Percentiles rank a stretch among this genome's conserved stretches.
Conservation (phyloP, 345 rosid genomes). For the Orychophragmus violaceus region DNA sequence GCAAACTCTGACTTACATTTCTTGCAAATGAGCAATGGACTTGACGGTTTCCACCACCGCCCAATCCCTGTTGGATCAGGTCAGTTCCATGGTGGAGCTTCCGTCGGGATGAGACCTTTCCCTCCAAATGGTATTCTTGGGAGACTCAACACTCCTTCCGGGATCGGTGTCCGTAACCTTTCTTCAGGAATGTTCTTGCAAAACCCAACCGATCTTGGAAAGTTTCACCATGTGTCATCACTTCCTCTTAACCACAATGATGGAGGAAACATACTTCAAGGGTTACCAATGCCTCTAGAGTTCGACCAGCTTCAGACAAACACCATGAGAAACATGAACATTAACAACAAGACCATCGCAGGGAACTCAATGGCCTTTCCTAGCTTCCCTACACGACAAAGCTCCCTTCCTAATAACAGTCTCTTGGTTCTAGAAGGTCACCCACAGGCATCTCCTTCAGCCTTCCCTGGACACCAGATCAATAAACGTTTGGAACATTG, state of each 20-base stretch:
- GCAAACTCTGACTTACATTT: constrained; percentile 52
- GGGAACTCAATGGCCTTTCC: constrained; percentile 5
- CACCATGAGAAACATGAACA: constrained; percentile 32
- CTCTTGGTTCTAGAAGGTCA: constrained; percentile 42
- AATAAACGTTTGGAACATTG: constrained; percentile 43
- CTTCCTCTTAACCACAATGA: constrained; percentile 32
- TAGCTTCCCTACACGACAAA: constrained; percentile 21
- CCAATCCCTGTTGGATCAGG: constrained; percentile 34
- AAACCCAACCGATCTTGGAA: constrained; percentile 29
- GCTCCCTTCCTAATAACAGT: constrained; percentile 39
- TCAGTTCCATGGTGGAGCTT: constrained; percentile 43
- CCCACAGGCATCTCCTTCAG: constrained; percentile 35
- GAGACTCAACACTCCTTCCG: constrained; percentile 54
- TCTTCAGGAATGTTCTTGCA: constrained; percentile 48
- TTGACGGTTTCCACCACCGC: constrained; percentile 46
- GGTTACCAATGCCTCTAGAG: constrained; percentile 57
- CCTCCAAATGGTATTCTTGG: constrained; percentile 56
- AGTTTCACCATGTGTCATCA: constrained; percentile 40
- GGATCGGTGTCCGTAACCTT: constrained; percentile 51
- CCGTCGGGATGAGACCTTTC: constrained; percentile 39
- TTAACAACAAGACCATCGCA: neutral
- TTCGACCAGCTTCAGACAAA: constrained; percentile 52
- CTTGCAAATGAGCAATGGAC: constrained; percentile 48
- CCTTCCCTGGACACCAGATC: constrained; percentile 32
- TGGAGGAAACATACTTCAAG: constrained; percentile 52